Conservation (phyloP, 176 grass and related monocot genomes). For the Leersia perrieri region DNA sequence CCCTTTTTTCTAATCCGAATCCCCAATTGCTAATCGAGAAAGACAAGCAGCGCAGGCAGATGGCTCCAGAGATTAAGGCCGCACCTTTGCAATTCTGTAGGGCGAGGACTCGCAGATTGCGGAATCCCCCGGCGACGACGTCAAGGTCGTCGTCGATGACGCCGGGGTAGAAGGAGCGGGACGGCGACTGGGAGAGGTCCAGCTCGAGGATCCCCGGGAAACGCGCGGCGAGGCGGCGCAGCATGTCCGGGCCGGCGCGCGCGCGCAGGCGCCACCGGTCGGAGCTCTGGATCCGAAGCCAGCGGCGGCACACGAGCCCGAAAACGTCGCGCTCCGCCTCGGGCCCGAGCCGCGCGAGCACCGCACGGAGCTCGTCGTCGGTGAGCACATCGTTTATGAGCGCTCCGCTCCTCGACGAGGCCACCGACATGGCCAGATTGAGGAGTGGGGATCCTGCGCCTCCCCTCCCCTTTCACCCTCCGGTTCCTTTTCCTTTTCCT, state of each 20-base stretch:
- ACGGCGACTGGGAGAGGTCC: conserved; percentile 55
- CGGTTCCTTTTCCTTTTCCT: too few relatives aligned
- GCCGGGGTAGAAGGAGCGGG: conserved; percentile 70
- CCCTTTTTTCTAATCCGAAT: neutral
- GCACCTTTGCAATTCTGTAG: conserved; percentile 74
- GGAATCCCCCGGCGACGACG: conserved; percentile 40
- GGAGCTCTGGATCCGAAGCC: conserved; percentile 81
- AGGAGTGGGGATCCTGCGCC: neutral
- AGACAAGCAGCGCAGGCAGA: neutral
- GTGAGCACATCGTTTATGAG: conserved; percentile 73
- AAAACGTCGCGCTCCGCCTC: conserved; percentile 72
- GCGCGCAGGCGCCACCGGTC: conserved; percentile 58
- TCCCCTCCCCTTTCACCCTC: too few relatives aligned
- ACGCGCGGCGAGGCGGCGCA: conserved; percentile 59
- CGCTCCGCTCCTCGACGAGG: conserved; percentile 1
- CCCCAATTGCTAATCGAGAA: neutral
- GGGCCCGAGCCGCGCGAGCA: conserved; percentile 49
- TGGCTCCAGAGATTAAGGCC: conserved; percentile 2
- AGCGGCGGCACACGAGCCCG: conserved; percentile 80
- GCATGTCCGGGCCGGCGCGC: conserved; percentile 69
- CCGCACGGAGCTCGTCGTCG: conserved; percentile 70
- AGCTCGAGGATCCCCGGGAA: conserved; percentile 51
- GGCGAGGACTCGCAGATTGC: conserved; percentile 46
- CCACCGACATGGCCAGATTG: conserved; percentile 34
- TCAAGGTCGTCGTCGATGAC: conserved; percentile 62